Evolutionary conservation across 768 basidiomycete genomes (phyloP).

Genomic region (Suillus brevipes): DNA sequence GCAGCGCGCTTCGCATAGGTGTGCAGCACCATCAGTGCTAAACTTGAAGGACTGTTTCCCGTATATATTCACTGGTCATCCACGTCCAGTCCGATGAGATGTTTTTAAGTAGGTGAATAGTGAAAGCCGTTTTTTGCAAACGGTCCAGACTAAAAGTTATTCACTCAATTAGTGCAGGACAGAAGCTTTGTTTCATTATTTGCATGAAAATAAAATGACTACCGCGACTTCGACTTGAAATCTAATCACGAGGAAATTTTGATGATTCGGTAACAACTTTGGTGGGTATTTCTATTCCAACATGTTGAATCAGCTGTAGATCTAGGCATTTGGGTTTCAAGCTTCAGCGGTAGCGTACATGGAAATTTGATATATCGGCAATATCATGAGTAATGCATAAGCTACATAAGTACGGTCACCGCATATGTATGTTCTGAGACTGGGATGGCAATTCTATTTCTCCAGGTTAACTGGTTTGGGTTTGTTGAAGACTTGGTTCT

Average conservation of each 20-base stretch:
- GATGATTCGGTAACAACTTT: too few species aligned
- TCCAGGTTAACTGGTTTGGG: neutral
- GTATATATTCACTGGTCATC: neutral
- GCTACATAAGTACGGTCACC: neutral
- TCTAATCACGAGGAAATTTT: neutral
- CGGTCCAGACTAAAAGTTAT: neutral
- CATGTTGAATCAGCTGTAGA: neutral
- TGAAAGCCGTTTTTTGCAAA: neutral
- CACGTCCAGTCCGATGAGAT: neutral
- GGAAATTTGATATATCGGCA: neutral
- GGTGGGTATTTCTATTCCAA: neutral
- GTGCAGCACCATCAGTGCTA: too few species aligned
- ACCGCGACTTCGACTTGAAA: neutral
- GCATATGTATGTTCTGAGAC: neutral
- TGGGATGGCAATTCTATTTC: neutral
- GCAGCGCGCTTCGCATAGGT: too few species aligned
- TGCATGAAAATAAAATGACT: neutral
- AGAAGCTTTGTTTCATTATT: neutral
- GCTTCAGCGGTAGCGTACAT: neutral
- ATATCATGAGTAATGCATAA: neutral
- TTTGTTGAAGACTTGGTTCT: neutral
- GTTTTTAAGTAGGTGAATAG: neutral
- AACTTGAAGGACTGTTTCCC: neutral
- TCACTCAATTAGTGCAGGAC: neutral
- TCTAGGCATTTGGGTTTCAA: too few species aligned